Conservation (phyloP, 305 asterid species). For the Solanum aculeatissimum region DNA sequence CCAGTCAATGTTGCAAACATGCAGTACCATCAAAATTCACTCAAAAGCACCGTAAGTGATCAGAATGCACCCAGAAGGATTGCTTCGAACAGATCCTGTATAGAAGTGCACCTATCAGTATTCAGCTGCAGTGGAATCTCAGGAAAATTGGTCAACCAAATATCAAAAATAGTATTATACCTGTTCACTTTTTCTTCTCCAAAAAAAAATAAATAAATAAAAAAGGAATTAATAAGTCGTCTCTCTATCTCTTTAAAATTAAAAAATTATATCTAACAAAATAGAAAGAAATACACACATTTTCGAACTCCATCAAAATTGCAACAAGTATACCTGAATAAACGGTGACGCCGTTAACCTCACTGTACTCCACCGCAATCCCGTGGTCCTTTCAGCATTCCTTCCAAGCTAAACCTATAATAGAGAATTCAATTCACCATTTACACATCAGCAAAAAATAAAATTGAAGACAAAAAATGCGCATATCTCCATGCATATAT, state of each 20-base stretch:
- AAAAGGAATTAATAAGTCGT: constrained; percentile 8
- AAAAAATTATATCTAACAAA: background rate
- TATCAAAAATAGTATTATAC: constrained; percentile 13
- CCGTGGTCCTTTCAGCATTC: background rate
- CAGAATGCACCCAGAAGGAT: background rate
- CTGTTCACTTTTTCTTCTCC: background rate
- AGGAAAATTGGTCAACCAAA: constrained; percentile 18
- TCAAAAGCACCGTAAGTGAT: background rate
- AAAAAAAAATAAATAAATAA: background rate
- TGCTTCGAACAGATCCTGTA: background rate
- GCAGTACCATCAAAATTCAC: background rate
- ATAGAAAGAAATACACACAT: background rate
- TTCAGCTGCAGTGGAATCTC: constrained; percentile 3
- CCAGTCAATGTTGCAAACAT: background rate
- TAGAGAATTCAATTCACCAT: background rate
- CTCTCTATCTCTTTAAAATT: constrained; percentile 13
- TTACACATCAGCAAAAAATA: background rate
- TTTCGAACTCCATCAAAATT: background rate
- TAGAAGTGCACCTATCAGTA: background rate
- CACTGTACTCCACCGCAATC: constrained; percentile 5
- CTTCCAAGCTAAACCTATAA: background rate
- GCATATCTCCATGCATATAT: background rate
- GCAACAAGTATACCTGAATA: constrained; percentile 18
- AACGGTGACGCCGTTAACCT: constrained; percentile 5
- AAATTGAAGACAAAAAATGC: background rate